Evolutionary conservation across 192 early-diverging fungal species (phyloP).

Genomic region (Coemansia sp.): DNA sequence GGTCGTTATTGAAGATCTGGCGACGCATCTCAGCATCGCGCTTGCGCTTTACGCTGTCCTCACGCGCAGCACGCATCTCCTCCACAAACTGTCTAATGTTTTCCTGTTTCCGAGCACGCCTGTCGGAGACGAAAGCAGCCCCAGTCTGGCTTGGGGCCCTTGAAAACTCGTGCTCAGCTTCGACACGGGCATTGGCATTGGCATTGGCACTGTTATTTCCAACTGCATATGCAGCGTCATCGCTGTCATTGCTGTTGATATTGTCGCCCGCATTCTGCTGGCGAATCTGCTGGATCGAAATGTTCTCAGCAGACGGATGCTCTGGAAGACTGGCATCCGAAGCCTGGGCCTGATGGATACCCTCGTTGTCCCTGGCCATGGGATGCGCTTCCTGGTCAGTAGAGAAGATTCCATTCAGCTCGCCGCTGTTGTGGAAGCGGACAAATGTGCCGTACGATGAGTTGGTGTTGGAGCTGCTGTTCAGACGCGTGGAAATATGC

Average conservation of each 20-base stretch:
- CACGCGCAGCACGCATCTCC: constrained; percentile 28
- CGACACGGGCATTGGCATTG: not conserved
- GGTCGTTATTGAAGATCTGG: constrained; percentile 28
- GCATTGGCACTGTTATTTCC: not conserved
- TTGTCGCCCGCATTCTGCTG: not conserved
- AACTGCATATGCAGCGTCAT: not conserved
- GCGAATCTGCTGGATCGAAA: not conserved
- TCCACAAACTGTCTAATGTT: constrained; percentile 44
- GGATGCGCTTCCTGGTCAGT: not conserved
- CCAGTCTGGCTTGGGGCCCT: not conserved
- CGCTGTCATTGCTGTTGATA: not conserved
- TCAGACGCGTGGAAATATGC: constrained; percentile 44
- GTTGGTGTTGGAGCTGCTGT: constrained; percentile 25
- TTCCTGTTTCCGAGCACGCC: constrained; percentile 40
- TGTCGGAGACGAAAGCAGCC: constrained; percentile 2
- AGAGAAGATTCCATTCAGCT: constrained; percentile 41
- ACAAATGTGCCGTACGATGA: constrained; percentile 54
- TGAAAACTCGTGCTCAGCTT: not conserved
- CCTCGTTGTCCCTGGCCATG: not conserved
- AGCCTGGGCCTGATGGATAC: not conserved
- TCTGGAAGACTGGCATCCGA: not conserved
- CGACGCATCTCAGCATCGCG: constrained; percentile 24
- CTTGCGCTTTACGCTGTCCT: constrained; percentile 28
- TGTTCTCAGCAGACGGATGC: constrained; percentile 2
- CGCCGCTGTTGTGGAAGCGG: constrained; percentile 53